Base-by-base conservation (phyloP, 1,139 yeast species). In the Kodamaea arcana region DNA sequence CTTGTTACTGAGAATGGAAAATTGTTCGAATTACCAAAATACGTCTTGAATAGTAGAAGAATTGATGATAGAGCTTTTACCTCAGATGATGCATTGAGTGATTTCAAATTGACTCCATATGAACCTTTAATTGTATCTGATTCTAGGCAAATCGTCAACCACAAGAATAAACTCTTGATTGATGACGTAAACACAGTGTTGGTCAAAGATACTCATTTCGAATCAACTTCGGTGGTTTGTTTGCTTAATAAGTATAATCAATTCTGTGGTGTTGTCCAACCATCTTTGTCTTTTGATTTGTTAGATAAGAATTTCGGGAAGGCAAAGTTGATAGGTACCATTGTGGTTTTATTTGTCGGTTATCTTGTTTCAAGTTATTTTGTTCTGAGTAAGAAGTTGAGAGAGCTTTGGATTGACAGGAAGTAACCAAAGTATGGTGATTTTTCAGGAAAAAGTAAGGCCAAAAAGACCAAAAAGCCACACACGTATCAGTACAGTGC, bases 261-360 rank as follows among this genome's bases (percentile, higher is more conserved):
- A 15, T 90, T 84, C 61, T 85, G 90, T 53, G 81, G 94, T 1
- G 67, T 79, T 35, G 69, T 84, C 15, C 76, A 84, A 35, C 97
- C 97, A 1, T 86, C 96, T 0, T 75, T 76, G 35, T 85, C 88
- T 33, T 90, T 86, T 60, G 98, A 92, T 58, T 67, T 80, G 40
- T 72, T 88, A 51, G 73, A 80, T 30, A 66, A 72, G 31, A 69
- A 69, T 29, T 92, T 92, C 52, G 88, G 82, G 46, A 83, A 78
- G 49, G 51, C 64, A 12, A 83, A 81, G 48, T 72, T 92, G 35
- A 36, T 82, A 9, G 47, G 67, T 4, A 86, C 96, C 1, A 71
- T 90, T 3, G 58, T 61, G 1, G 64, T 71, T 1, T 64, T 88
- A 37, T 39, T 78, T 3, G 58, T 65, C 0, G 69, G 70, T 1